Evolutionary conservation across 1,139 yeast species (phyloP).

Genomic region (Lodderomyces parapsilosis): DNA sequence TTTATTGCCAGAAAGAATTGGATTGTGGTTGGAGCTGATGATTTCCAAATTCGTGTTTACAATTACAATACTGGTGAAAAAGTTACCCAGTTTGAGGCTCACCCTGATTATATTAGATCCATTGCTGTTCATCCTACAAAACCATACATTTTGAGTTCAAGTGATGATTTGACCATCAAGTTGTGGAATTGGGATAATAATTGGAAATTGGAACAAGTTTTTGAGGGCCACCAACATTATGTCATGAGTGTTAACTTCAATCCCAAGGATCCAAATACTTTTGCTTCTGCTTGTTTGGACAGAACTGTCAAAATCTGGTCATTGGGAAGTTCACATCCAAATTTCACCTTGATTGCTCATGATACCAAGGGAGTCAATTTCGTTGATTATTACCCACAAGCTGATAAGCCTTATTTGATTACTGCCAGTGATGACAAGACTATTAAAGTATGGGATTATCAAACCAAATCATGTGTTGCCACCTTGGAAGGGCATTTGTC

Average conservation of each 20-base stretch:
- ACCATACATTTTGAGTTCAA: constrained; percentile 83
- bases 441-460: constrained; percentile 94
- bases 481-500: constrained; percentile 90
- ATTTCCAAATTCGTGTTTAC: constrained; percentile 87
- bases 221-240: constrained; percentile 94
- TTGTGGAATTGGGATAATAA: constrained; percentile 97
- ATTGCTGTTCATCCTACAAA: constrained; percentile 93
- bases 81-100: constrained; percentile 93
- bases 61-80: constrained; percentile 96
- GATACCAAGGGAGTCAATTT: constrained; percentile 92
- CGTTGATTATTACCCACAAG: constrained; percentile 94
- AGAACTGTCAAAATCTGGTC: constrained; percentile 98
- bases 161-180: constrained; percentile 89
- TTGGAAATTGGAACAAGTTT: constrained; percentile 88
- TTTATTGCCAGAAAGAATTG: constrained; percentile 96
- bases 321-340: constrained; percentile 83
- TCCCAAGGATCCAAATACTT: constrained; percentile 96
- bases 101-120: constrained; percentile 92
- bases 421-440: constrained; percentile 93
- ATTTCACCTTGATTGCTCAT: constrained; percentile 88
- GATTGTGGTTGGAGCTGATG: constrained; percentile 96
- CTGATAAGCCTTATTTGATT: constrained; percentile 93
- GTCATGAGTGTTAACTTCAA: constrained; percentile 94
- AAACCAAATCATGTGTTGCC: constrained; percentile 93
- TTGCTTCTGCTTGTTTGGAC: constrained; percentile 95